Evolutionary conservation across 1,139 yeast species (phyloP).

Genomic region (Kurtzmaniella quercitrusa): DNA sequence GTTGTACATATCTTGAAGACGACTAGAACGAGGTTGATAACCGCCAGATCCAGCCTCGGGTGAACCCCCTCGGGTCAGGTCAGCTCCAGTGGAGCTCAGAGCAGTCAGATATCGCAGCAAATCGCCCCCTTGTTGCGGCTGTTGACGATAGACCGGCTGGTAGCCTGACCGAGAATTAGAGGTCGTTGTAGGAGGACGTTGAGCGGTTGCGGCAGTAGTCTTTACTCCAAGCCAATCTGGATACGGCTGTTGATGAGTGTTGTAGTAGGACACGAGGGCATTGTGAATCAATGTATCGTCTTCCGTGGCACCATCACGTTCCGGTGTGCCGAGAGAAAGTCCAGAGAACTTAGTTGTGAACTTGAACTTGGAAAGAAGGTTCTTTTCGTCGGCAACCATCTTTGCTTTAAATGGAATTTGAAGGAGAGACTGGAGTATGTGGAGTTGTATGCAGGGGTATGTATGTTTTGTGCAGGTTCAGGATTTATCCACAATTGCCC

Average conservation of each 20-base stretch:
- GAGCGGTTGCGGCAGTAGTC: constrained; percentile 9
- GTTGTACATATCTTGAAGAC: constrained; percentile 41
- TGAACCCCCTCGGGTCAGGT: constrained; percentile 1
- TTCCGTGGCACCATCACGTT: constrained; percentile 37
- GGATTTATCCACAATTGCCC: too few species aligned
- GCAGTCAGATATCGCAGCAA: constrained; percentile 1
- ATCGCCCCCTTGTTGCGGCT: constrained; percentile 16
- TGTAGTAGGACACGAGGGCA: constrained; percentile 42
- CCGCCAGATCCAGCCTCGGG: constrained; percentile 12
- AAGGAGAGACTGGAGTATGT: too few species aligned
- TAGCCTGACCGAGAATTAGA: constrained; percentile 11
- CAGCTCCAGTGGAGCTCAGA: constrained; percentile 10
- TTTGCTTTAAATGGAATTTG: too few species aligned
- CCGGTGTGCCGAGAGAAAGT: constrained; percentile 29
- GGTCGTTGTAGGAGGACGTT: neutral
- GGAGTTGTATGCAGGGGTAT: too few species aligned
- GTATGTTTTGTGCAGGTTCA: too few species aligned
- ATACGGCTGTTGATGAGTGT: constrained; percentile 27
- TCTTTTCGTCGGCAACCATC: constrained; percentile 8
- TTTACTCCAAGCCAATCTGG: constrained; percentile 47
- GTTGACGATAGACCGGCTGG: constrained; percentile 27
- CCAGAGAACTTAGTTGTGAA: constrained; percentile 33
- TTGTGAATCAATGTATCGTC: constrained; percentile 43
- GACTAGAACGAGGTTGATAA: constrained; percentile 33
- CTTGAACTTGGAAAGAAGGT: constrained; percentile 35